Evolutionary conservation across 169 alveolate genomes (phyloP).

Genomic region (Theileria equi): DNA sequence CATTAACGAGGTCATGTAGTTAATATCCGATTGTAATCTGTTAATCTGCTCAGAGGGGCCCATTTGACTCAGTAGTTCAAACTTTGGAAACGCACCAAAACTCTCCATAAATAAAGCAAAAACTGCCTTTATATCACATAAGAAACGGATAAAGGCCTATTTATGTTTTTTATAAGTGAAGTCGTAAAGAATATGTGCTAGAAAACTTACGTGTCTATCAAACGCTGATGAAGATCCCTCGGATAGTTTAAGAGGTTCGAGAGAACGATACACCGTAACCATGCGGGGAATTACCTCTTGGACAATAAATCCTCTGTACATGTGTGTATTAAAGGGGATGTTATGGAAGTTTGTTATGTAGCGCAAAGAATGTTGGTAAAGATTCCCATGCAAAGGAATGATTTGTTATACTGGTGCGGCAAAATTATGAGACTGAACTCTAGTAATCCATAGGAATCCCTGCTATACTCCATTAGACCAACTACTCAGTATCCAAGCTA

Average conservation of each 20-base stretch:
- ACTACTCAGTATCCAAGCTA: no score
- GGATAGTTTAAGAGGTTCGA: conserved; percentile 20
- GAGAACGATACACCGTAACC: conserved; percentile 26
- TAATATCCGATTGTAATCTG: conserved; percentile 34
- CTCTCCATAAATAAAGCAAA: conserved; percentile 23
- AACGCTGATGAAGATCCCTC: conserved; percentile 37
- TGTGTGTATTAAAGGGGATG: no score
- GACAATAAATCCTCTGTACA: conserved; percentile 48
- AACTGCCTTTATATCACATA: conserved; percentile 47
- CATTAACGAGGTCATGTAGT: conserved; percentile 32
- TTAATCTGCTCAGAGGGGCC: conserved; percentile 51
- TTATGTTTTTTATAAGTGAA: neutral
- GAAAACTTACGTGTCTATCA: conserved; percentile 44
- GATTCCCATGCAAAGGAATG: neutral
- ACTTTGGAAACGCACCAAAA: conserved; percentile 13
- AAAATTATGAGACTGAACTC: no score
- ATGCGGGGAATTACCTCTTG: conserved; percentile 64
- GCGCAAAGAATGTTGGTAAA: no score
- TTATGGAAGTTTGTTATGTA: no score
- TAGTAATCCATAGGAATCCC: no score
- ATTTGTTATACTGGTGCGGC: neutral
- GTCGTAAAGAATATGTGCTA: neutral
- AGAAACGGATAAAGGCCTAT: conserved; percentile 46
- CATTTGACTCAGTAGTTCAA: conserved; percentile 31
- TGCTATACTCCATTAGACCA: no score